Percentiles rank a stretch among this genome's conserved stretches.
Evolutionary conservation across 768 basidiomycete species (phyloP).

Genomic region (Pisolithus microcarpus): DNA sequence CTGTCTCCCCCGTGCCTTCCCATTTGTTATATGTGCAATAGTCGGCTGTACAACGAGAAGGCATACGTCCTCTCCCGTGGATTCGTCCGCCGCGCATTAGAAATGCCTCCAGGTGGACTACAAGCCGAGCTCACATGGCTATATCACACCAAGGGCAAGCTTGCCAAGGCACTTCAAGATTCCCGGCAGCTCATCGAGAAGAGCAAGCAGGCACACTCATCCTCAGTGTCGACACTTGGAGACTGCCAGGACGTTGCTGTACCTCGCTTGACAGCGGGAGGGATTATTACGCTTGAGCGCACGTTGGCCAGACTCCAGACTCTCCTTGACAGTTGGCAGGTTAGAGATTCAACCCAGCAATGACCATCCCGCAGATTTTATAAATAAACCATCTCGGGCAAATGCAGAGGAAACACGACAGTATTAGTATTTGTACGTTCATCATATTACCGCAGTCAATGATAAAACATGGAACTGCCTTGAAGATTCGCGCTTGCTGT

Average conservation of each 20-base stretch:
- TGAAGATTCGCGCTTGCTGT: too few relatives aligned
- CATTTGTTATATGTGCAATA: slow-evolving; percentile 23
- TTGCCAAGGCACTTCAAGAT: slow-evolving; percentile 62
- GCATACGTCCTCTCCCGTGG: slow-evolving; percentile 86
- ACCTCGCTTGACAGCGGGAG: slow-evolving; percentile 71
- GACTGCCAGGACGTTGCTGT: slow-evolving; percentile 46
- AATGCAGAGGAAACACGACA: background rate
- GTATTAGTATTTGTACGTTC: too few relatives aligned
- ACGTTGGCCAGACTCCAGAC: slow-evolving; percentile 60
- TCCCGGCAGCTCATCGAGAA: slow-evolving; percentile 60
- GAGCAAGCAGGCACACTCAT: slow-evolving; percentile 38
- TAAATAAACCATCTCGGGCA: too few relatives aligned
- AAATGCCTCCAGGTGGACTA: slow-evolving; percentile 65
- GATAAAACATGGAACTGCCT: too few relatives aligned
- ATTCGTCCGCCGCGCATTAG: slow-evolving; percentile 84
- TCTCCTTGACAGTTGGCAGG: slow-evolving; percentile 25
- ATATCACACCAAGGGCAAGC: slow-evolving; percentile 57
- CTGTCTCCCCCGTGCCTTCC: background rate
- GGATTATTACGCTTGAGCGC: slow-evolving; percentile 71
- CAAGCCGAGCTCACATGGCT: slow-evolving; percentile 68
- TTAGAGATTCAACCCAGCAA: slow-evolving; percentile 10
- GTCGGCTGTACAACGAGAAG: slow-evolving; percentile 89
- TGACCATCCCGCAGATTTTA: slow-evolving; percentile 2
- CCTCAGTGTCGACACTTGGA: slow-evolving; percentile 13
- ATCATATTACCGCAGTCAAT: too few relatives aligned